Evolutionary conservation across 176 grass and related monocot genomes (phyloP), one percentile per base, ranked within the genome.

Genomic region (Oryza australiensis): DNA sequence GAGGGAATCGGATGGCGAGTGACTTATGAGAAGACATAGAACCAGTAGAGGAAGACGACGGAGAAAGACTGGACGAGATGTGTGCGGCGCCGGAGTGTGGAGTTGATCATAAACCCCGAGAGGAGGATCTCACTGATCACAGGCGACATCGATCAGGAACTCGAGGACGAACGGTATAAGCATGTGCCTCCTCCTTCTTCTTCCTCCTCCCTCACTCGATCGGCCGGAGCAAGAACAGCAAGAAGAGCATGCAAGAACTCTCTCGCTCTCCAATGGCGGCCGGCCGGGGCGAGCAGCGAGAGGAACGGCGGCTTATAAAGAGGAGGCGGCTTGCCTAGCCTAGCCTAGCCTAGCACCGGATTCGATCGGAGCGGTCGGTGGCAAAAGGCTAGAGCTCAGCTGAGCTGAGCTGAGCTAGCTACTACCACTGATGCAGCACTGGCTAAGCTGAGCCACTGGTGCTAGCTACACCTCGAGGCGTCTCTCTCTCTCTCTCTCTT

Each of bases 31-130:
- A 99, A 99, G 86, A 99, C 97, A 86, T 99, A 99, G 80, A 99
- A 99, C 97, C 97, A 99, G 97, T 99, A 99, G 57, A 99, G 97
- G 89, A 99, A 95, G 69, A 99, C 93, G 48, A 99, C 97, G 12
- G 97, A 99, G 91, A 99, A 99, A 33, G 97, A 99, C 86, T 96
- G 97, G 85, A 96, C 97, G 32, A 99, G 91, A 69, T 95, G 97
- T 1, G 97, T 88, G 51, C 97, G 88, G 28, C 97, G 97, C 80
- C 97, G 72, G 48, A 96, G 89, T 70, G 93, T 92, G 87, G 93
- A 99, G 87, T 92, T 99, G 77, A 99, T 96, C 89, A 99, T 99
- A 96, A 94, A 99, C 84, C 93, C 93, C 5, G 93, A 99, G 83
- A 96, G 97, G 18, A 96, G 93, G 89, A 99, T 93, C 88, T 99